Evolutionary conservation across 2,329 filamentous ascomycete genomes (phyloP).

Genomic region (Penicillium italicum): DNA sequence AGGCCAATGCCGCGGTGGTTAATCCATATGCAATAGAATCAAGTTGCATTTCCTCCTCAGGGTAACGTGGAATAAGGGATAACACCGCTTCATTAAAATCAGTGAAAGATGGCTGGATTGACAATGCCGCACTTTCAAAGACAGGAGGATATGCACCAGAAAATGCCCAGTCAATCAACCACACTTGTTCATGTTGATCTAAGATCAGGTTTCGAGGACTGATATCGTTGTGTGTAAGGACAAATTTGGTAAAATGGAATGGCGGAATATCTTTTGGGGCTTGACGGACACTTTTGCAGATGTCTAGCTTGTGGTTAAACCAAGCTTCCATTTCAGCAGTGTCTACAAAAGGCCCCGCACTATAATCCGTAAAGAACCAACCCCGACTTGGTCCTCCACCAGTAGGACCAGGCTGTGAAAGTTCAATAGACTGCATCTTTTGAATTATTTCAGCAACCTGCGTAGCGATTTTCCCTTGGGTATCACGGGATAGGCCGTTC

Average conservation of each 20-base stretch:
- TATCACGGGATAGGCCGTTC: slow-evolving; percentile 15
- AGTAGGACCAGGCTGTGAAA: slow-evolving; percentile 13
- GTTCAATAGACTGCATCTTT: slow-evolving; percentile 19
- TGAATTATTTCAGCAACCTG: slow-evolving; percentile 23
- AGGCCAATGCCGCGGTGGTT: slow-evolving; percentile 17
- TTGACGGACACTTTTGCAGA: slow-evolving; percentile 16
- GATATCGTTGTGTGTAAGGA: slow-evolving; percentile 21
- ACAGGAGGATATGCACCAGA: slow-evolving; percentile 24
- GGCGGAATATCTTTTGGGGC: slow-evolving; percentile 13
- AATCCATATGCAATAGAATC: slow-evolving; percentile 21
- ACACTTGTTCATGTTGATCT: slow-evolving; percentile 10
- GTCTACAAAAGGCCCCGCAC: slow-evolving; percentile 21
- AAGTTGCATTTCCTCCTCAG: slow-evolving; percentile 18
- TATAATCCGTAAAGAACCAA: slow-evolving; percentile 25
- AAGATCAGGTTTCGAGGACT: slow-evolving; percentile 23
- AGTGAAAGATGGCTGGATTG: slow-evolving; percentile 14
- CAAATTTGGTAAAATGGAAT: slow-evolving; percentile 19
- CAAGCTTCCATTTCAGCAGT: slow-evolving; percentile 19
- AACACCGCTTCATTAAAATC: slow-evolving; percentile 22
- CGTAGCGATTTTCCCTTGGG: slow-evolving; percentile 15
- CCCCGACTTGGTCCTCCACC: slow-evolving; percentile 20
- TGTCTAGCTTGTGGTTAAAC: slow-evolving; percentile 30
- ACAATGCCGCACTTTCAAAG: slow-evolving; percentile 20
- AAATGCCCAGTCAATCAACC: slow-evolving; percentile 21
- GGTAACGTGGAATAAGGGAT: slow-evolving; percentile 16